A percentile compares a stretch with the other conserved stretches of the same genome.
Evolutionary conservation across 768 basidiomycete species (phyloP).

Genomic region (Antrodiella citrinella): DNA sequence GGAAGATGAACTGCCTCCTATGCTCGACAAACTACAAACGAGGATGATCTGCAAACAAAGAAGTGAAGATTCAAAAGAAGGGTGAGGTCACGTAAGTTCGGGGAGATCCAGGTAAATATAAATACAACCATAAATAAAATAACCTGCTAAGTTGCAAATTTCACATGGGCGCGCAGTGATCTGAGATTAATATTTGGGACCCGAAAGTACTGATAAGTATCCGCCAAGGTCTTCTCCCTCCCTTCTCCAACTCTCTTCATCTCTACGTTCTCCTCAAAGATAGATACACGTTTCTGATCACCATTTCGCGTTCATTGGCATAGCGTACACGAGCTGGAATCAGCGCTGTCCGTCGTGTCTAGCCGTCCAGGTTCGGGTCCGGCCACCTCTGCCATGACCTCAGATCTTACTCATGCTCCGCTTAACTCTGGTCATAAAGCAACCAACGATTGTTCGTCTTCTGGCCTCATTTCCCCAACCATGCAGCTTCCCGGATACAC

Average conservation of each 20-base stretch:
- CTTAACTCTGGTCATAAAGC: background rate
- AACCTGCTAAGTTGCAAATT: no score
- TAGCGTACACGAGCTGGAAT: no score
- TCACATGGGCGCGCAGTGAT: background rate
- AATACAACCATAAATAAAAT: no score
- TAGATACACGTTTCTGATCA: background rate
- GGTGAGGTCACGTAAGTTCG: no score
- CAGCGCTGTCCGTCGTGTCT: no score
- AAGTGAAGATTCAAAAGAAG: background rate
- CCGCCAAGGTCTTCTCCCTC: background rate
- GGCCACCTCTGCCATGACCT: background rate
- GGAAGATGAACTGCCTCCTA: no score
- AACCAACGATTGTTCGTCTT: constrained; percentile 1
- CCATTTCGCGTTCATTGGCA: background rate
- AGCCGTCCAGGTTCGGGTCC: background rate
- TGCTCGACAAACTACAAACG: no score
- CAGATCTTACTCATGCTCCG: background rate
- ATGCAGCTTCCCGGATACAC: background rate
- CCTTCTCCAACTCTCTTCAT: background rate
- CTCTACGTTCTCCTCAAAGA: background rate
- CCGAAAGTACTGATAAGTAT: background rate
- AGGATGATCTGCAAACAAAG: background rate
- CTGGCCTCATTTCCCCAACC: background rate
- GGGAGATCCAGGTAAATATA: no score
- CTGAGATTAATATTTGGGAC: background rate